Evolutionary conservation across 208 protist species (phyloP), one percentile per base, ranked within the genome.

Genomic region (Paratrypanosoma confusum): DNA sequence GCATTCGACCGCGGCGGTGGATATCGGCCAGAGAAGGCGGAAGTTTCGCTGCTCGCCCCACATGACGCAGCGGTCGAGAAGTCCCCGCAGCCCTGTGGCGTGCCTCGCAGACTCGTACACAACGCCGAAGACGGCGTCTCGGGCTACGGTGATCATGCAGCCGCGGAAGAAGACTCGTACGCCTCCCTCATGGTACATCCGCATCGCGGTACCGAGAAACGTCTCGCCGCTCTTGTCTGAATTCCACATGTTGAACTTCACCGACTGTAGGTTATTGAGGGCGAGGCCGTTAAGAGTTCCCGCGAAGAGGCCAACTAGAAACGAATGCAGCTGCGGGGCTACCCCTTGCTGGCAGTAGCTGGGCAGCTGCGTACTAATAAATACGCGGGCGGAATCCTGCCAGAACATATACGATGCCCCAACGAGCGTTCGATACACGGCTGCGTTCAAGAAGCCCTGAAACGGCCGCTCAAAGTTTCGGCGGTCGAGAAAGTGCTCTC

Each of bases 231-330:
- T 52, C 17, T 48, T 58, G 23, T 83, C 61, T 1, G 41, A 63
- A 59, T 73, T 88, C 81, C 85, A 93, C 85, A 90, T 93, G 24
- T 78, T 71, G 34, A 89, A 93, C 58, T 93, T 93, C 14, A 93
- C 78, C 13, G 71, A 71, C 50, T 93, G 85, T 23, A 93, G 58
- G 10, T 64, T 65, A 52, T 93, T 93, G 23, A 93, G 70, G 17
- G 79, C 50, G 17, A 78, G 57, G 1, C 81, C 85, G 48, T 88
- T 93, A 4, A 89, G 38, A 4, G 73, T 71, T 6, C 85, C 85
- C 7, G 85, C 85, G 5, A 66, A 40, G 7, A 83, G 50, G 1
- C 85, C 85, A 44, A 90, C 76, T 13, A 78, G 28, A 39, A 88
- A 60, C 21, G 78, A 79, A 45, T 90, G 77, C 16, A 89, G 46